Evolutionary conservation across 768 basidiomycete species (phyloP), one percentile per base, ranked within the genome.

Genomic region (Suillus americanus): DNA sequence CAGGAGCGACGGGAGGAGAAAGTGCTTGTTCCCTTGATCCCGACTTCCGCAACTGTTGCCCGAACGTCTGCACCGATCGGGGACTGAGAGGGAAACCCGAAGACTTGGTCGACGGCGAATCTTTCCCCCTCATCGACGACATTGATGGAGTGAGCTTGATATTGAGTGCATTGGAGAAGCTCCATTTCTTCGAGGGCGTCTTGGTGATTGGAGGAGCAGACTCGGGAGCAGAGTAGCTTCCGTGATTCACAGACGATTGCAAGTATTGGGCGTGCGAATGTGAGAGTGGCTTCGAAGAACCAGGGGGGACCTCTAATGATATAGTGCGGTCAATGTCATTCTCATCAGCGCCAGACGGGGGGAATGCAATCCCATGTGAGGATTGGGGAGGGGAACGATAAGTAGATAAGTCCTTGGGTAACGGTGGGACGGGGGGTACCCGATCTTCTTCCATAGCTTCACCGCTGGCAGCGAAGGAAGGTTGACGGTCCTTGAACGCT

Each of bases 171-270:
- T 85, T 90, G n/a, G 92, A 91, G 75, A 96, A 91, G 73, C 94
- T 95, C 94, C 94, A 96, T 77, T 96, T 96, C 84, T 95, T 95
- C n/a, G 91, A 93, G 40, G 94, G 93, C 3, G 91, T 91, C 79
- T 91, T 92, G 60, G 83, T 79, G 50, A 83, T 79, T 18, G 79
- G 71, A 46, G 87, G 81, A 16, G 71, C 68, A 62, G 82, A 77
- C 64, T 86, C 83, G 37, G 80, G 75, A 61, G 78, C 69, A 73
- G 77, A 67, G 63, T 72, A 74, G 78, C 80, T 71, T 68, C 73
- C 72, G 74, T 69, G 69, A 72, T 78, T 70, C 50, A 72, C 69
- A 64, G 78, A 77, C 61, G 81, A 80, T 61, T 82, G 78, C 63
- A 77, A 76, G 70, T 71, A 80, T 62, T 78, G 75, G 43, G 51